Conservation (phyloP, 2,329 filamentous ascomycete genomes). For the Xenoacremonium recifei region DNA sequence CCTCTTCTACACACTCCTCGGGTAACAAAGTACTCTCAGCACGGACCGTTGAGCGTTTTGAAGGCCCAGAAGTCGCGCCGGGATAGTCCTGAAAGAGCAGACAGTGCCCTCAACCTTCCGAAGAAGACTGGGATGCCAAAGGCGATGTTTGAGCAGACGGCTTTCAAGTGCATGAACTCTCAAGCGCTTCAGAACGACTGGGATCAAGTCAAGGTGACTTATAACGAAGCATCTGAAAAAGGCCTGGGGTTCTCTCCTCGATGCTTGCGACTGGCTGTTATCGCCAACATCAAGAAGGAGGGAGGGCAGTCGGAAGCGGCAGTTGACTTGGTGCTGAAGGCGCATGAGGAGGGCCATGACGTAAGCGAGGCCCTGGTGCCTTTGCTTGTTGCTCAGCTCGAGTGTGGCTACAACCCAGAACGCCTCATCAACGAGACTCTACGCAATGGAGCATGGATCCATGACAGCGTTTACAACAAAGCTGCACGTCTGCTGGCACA, state of each 20-base stretch:
- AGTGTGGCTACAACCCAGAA: conserved; percentile 27
- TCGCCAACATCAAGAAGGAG: conserved; percentile 37
- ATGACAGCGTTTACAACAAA: conserved; percentile 36
- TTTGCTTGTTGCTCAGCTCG: conserved; percentile 37
- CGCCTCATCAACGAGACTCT: conserved; percentile 27
- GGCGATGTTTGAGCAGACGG: conserved; percentile 19
- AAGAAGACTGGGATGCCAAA: conserved; percentile 17
- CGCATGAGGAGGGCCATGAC: conserved; percentile 40
- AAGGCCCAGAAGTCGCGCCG: conserved; percentile 20
- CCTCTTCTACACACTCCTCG: conserved; percentile 22
- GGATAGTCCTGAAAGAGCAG: conserved; percentile 1
- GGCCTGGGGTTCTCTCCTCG: conserved; percentile 35
- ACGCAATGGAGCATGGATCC: conserved; percentile 27
- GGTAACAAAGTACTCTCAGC: conserved; percentile 16
- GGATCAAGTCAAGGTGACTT: conserved; percentile 35
- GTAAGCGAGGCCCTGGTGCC: conserved; percentile 39
- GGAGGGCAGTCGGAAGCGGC: conserved; percentile 30
- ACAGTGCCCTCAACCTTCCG: conserved; percentile 11
- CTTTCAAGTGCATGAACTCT: conserved; percentile 38
- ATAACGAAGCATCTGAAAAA: conserved; percentile 26
- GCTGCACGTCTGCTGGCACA: conserved; percentile 31
- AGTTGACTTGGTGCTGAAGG: conserved; percentile 37
- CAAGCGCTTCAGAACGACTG: conserved; percentile 33
- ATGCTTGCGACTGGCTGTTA: conserved; percentile 48
- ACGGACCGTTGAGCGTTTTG: conserved; percentile 17